Conservation (phyloP, 805 yeast species). For the Saccharomycopsis guyanensis region DNA sequence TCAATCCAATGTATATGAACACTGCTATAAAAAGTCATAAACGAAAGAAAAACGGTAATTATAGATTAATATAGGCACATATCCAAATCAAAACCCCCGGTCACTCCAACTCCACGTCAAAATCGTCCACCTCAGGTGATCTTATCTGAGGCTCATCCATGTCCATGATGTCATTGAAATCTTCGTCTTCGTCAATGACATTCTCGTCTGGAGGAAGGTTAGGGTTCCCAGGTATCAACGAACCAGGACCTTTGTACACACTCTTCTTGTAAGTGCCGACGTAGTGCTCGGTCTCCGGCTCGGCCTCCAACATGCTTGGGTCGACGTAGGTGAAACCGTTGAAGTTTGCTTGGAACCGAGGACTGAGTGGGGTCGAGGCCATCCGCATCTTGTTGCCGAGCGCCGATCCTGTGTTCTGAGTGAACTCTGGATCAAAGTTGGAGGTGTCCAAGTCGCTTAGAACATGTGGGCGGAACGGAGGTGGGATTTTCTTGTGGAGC, state of each 20-base stretch:
- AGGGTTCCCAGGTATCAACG: constrained; percentile 74
- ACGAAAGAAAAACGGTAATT: no score
- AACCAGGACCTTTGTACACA: constrained; percentile 47
- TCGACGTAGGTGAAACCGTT: constrained; percentile 96
- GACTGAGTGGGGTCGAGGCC: constrained; percentile 68
- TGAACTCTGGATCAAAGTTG: constrained; percentile 96
- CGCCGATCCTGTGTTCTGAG: constrained; percentile 80
- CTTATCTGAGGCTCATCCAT: constrained; percentile 23
- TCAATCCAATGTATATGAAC: no score
- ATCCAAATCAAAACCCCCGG: neutral
- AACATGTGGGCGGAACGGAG: constrained; percentile 94
- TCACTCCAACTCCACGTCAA: constrained; percentile 19
- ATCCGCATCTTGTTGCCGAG: constrained; percentile 29
- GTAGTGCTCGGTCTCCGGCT: constrained; percentile 53
- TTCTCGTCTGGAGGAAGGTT: constrained; percentile 78
- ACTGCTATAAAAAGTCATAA: no score
- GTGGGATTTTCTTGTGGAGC: constrained; percentile 75
- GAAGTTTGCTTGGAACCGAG: constrained; percentile 93
- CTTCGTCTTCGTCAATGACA: constrained; percentile 59
- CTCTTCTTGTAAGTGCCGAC: constrained; percentile 29
- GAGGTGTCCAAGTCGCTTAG: constrained; percentile 89
- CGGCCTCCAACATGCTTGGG: constrained; percentile 66
- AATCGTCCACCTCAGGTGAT: constrained; percentile 18
- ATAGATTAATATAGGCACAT: neutral
- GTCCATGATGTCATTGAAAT: constrained; percentile 31